phyloP scores from a whole-genome alignment of 2,329 filamentous ascomycete genomes.

The Pseudofabraea citricarpa region DNA sequence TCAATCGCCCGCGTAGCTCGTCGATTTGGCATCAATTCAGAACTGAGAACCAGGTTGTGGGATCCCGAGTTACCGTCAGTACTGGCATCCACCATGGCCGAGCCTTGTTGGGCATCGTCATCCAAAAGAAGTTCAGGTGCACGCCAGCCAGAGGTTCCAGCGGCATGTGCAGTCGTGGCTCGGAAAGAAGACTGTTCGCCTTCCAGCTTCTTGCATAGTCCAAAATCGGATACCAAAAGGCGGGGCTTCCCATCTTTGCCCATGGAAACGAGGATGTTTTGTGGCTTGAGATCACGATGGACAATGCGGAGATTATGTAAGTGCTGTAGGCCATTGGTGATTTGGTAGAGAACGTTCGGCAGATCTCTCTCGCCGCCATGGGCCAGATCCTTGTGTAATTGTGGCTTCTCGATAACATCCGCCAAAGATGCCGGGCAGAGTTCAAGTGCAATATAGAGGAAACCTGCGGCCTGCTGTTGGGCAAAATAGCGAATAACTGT shows the following conservation, averaged over 20 bases:
- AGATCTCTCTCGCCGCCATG: slow-evolving; percentile 70
- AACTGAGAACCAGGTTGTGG: slow-evolving; percentile 45
- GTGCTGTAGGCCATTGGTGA: slow-evolving; percentile 83
- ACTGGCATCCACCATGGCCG: slow-evolving; percentile 41
- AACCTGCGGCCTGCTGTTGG: slow-evolving; percentile 81
- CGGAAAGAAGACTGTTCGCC: slow-evolving; percentile 92
- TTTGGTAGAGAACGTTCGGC: slow-evolving; percentile 78
- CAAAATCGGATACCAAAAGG: slow-evolving; percentile 96
- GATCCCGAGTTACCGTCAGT: slow-evolving; percentile 58
- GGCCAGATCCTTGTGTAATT: slow-evolving; percentile 63
- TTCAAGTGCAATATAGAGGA: slow-evolving; percentile 94
- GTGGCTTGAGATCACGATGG: slow-evolving; percentile 93
- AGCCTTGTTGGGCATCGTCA: slow-evolving; percentile 56
- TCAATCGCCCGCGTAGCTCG: slow-evolving; percentile 94
- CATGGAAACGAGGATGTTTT: slow-evolving; percentile 87
- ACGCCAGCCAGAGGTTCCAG: slow-evolving; percentile 93
- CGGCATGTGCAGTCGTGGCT: slow-evolving; percentile 88
- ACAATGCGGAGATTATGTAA: slow-evolving; percentile 91
- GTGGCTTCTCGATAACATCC: slow-evolving; percentile 78
- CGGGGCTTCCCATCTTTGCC: slow-evolving; percentile 66
- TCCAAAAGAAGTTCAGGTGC: slow-evolving; percentile 88
- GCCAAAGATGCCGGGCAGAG: slow-evolving; percentile 90
- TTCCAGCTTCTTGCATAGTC: slow-evolving; percentile 94
- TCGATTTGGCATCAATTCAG: slow-evolving; percentile 58
- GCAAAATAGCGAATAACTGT: slow-evolving; percentile 91